Conservation (phyloP, 768 basidiomycete species). For the Suillus luteus region DNA sequence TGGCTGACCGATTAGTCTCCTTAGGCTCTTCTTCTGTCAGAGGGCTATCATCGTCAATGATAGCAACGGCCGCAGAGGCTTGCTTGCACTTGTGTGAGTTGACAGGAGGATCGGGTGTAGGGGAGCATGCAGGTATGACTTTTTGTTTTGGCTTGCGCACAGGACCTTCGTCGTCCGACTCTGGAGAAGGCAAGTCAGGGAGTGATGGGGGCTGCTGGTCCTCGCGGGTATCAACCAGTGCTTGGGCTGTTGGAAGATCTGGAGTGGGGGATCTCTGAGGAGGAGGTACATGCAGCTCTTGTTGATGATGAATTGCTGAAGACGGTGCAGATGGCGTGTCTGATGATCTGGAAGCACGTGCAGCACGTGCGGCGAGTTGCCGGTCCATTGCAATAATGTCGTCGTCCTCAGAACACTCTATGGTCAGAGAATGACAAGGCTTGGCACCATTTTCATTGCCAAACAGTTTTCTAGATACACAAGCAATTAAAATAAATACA, state of each 20-base stretch:
- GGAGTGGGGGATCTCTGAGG: neutral
- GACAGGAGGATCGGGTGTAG: neutral
- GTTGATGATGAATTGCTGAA: neutral
- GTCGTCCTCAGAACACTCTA: neutral
- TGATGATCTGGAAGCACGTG: neutral
- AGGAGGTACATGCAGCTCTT: neutral
- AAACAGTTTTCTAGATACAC: neutral
- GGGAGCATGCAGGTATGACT: neutral
- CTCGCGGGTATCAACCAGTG: neutral
- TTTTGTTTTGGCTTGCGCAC: too few species aligned
- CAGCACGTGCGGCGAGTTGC: neutral
- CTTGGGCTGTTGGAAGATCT: neutral
- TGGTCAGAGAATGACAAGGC: neutral
- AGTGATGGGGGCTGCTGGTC: neutral
- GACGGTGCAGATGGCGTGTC: neutral
- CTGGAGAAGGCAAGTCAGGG: neutral
- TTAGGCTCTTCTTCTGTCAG: neutral
- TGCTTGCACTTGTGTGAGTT: neutral
- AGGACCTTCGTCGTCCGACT: too few species aligned
- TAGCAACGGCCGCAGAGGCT: neutral
- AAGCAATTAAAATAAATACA: neutral
- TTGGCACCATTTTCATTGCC: neutral
- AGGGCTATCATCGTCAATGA: neutral
- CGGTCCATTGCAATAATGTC: neutral
- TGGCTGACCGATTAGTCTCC: neutral